Conservation (phyloP, 2,329 filamentous ascomycete species). For the Scedosporium aurantiacum region DNA sequence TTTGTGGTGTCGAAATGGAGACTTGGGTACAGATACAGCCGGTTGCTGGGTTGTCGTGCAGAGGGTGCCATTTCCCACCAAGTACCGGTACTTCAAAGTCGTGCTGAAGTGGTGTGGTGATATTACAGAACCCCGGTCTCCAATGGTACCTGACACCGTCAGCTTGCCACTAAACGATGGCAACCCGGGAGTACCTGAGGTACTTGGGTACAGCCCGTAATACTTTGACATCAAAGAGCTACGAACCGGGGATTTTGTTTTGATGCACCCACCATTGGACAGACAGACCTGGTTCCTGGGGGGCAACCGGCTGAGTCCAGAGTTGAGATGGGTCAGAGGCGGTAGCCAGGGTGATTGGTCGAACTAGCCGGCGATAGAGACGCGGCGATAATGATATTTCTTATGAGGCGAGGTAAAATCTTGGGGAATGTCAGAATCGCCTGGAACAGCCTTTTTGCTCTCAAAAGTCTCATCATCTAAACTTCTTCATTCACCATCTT, state of each 20-base stretch:
- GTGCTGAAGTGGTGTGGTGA: no score
- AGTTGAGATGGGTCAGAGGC: not conserved
- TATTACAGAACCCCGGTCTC: not conserved
- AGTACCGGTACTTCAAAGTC: not conserved
- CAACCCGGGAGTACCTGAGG: no score
- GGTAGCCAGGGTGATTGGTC: not conserved
- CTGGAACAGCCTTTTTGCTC: not conserved
- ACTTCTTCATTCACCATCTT: not conserved
- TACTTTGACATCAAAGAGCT: not conserved
- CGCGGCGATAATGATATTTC: not conserved
- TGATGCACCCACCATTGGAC: not conserved
- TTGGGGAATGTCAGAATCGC: not conserved
- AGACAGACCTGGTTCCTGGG: not conserved
- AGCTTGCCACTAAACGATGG: not conserved
- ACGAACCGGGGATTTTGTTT: slow-evolving; percentile 1
- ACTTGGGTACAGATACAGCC: not conserved
- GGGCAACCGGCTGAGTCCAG: slow-evolving; percentile 6
- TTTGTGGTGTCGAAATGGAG: not conserved
- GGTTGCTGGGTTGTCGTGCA: not conserved
- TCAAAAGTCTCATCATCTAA: not conserved
- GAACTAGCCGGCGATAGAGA: not conserved
- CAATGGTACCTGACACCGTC: not conserved
- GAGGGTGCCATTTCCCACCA: not conserved
- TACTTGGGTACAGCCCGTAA: no score
- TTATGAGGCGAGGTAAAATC: not conserved